A percentile compares a stretch with the other conserved stretches of the same genome.
These are phyloP conservation scores for Xanthoconium separans DNA, from an alignment of 1,284 basidiomycete species.

Conservation along the genomic window DNA sequence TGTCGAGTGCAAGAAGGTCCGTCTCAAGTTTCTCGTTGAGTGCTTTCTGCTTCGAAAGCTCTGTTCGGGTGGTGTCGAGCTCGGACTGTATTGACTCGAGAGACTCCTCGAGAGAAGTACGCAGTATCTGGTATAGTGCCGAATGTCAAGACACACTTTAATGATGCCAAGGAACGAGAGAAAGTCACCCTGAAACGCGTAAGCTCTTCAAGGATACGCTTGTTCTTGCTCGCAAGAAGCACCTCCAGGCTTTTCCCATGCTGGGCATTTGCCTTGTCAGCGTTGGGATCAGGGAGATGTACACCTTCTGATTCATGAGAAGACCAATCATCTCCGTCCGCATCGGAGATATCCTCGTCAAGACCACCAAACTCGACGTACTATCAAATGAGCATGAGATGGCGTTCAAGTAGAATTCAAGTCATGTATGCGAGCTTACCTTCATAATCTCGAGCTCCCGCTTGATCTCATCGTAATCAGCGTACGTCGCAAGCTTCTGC, in stretches of 20 bases:
- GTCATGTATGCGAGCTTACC: conserved; percentile 43
- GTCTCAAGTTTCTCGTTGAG: conserved; percentile 91
- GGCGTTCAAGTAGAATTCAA: background rate
- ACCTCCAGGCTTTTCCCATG: conserved; percentile 85
- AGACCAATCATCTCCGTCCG: conserved; percentile 43
- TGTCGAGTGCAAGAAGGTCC: conserved; percentile 83
- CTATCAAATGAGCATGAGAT: conserved; percentile 39
- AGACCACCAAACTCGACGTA: conserved; percentile 91
- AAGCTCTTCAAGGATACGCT: conserved; percentile 89
- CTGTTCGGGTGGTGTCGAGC: conserved; percentile 57
- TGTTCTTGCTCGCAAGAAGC: conserved; percentile 91
- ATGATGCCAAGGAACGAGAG: background rate
- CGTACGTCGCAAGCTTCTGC: conserved; percentile 67
- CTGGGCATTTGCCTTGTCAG: conserved; percentile 74
- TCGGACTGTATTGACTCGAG: conserved; percentile 60
- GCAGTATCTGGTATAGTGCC: conserved; percentile 60
- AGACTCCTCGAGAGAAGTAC: conserved; percentile 74
- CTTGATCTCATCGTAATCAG: conserved; percentile 94
- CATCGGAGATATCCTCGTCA: conserved; percentile 65
- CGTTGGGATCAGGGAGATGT: conserved; percentile 83
- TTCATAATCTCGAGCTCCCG: conserved; percentile 97
- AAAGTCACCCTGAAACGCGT: conserved; percentile 77
- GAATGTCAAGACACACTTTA: background rate
- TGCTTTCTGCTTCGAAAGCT: conserved; percentile 73
- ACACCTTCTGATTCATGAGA: conserved; percentile 39